These are phyloP conservation scores for Cercophora sp. DNA, from an alignment of 495 filamentous ascomycete genomes.

Conservation along the genomic window DNA sequence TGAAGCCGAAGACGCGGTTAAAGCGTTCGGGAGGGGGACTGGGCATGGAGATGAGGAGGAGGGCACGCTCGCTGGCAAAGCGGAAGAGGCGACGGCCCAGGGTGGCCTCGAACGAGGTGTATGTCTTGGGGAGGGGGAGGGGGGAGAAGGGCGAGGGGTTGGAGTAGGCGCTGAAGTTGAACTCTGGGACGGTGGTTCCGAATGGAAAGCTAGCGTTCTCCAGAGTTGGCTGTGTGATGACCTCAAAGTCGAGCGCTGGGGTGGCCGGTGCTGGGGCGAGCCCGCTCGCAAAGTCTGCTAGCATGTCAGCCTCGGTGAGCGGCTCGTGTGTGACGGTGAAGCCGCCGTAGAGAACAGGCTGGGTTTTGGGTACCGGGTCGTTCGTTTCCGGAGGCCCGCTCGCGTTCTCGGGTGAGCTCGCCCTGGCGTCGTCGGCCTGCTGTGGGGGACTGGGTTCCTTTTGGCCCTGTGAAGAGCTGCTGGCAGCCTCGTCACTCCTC, in stretches of 20 bases:
- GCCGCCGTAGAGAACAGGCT: constrained; percentile 18
- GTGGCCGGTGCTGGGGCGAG: constrained; percentile 14
- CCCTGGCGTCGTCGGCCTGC: background rate
- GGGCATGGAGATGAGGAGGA: constrained; percentile 55
- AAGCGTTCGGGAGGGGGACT: constrained; percentile 46
- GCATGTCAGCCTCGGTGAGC: background rate
- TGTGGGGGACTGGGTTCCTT: background rate
- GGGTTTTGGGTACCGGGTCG: background rate
- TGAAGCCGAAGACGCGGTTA: constrained; percentile 61
- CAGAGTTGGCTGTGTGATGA: constrained; percentile 33
- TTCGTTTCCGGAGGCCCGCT: background rate
- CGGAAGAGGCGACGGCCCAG: constrained; percentile 71
- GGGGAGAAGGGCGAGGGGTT: constrained; percentile 16
- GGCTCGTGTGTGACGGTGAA: constrained; percentile 30
- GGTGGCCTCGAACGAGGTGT: constrained; percentile 59
- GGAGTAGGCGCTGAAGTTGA: constrained; percentile 12
- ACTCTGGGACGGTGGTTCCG: constrained; percentile 20
- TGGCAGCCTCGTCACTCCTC: constrained; percentile 24
- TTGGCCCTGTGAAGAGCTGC: background rate
- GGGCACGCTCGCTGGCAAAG: constrained; percentile 58
- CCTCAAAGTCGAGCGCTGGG: constrained; percentile 30
- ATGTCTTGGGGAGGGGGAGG: constrained; percentile 40
- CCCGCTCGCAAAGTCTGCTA: constrained; percentile 4
- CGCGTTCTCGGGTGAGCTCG: constrained; percentile 4
- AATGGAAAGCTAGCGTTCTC: constrained; percentile 37